phyloP scores from a whole-genome alignment of 73 alveolate genomes.

The Tetrahymena elliotti region DNA sequence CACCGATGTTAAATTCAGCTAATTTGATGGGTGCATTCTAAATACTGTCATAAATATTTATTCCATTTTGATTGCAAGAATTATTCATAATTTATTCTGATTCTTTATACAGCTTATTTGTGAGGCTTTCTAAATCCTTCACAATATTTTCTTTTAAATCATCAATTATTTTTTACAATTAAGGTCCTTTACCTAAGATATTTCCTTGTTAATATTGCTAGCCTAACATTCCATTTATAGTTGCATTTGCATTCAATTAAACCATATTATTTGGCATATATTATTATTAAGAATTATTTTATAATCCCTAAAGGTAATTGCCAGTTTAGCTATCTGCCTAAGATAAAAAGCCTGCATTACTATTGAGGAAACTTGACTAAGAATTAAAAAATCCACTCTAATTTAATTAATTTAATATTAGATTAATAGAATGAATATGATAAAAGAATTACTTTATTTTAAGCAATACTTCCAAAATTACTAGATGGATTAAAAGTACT shows the following conservation, averaged over 20 bases:
- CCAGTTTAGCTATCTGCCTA: not conserved
- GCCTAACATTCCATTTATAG: not conserved
- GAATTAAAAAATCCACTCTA: not conserved
- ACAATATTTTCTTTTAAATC: not conserved
- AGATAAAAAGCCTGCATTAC: not conserved
- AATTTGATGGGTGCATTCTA: not conserved
- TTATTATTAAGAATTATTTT: not conserved
- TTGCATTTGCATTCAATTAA: not conserved
- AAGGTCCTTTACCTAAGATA: not conserved
- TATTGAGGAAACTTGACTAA: not conserved
- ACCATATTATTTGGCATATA: not conserved
- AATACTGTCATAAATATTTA: not conserved
- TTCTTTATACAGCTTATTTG: not conserved
- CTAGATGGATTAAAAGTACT: not conserved
- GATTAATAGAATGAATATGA: not conserved
- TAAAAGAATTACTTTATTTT: not conserved
- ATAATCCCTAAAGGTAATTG: not conserved
- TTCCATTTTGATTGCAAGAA: not conserved
- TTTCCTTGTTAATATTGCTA: not conserved
- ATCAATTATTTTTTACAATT: not conserved
- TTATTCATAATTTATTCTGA: not conserved
- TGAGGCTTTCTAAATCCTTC: not conserved
- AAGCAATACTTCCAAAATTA: not conserved
- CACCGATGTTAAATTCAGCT: not conserved
- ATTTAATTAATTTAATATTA: not conserved